Percentiles rank a stretch among this genome's conserved stretches.
Conservation (phyloP, 768 basidiomycete genomes). For the Trametes coccinea region DNA sequence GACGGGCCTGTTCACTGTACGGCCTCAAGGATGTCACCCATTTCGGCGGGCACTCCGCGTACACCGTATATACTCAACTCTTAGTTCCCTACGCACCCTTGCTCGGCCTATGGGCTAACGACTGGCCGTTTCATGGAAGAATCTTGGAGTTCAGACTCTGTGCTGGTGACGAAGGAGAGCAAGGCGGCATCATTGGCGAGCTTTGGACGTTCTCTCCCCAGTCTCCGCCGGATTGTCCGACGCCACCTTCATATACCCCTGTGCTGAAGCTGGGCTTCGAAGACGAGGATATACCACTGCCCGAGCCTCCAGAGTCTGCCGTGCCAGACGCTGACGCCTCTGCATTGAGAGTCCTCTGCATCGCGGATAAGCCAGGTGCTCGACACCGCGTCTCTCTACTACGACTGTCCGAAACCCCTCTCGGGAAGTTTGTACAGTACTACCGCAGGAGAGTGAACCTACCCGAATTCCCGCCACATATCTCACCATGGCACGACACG, state of each 20-base stretch:
- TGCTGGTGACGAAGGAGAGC: slow-evolving; percentile 9
- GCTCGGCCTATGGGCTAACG: slow-evolving; percentile 25
- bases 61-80: slow-evolving; percentile 19
- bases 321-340: background rate
- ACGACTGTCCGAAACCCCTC: background rate
- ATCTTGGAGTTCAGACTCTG: slow-evolving; percentile 24
- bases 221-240: background rate
- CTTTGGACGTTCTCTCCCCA: slow-evolving; percentile 14
- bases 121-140: slow-evolving; percentile 24
- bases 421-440: slow-evolving; percentile 12
- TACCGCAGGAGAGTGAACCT: slow-evolving; percentile 18
- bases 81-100: slow-evolving; percentile 22
- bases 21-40: slow-evolving; percentile 13
- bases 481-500: slow-evolving; percentile 17
- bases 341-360: slow-evolving; percentile 2
- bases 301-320: background rate
- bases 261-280: slow-evolving; percentile 21
- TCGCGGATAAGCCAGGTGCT: background rate
- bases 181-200: slow-evolving; percentile 24
- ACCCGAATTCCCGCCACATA: slow-evolving; percentile 18
- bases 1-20: slow-evolving; percentile 10
- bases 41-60: slow-evolving; percentile 13
- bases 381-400: slow-evolving; percentile 4
- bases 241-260: slow-evolving; percentile 6
- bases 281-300: background rate